Conservation (phyloP, 108 stramenopile genomes). For the Aurantiochytrium sp. region DNA sequence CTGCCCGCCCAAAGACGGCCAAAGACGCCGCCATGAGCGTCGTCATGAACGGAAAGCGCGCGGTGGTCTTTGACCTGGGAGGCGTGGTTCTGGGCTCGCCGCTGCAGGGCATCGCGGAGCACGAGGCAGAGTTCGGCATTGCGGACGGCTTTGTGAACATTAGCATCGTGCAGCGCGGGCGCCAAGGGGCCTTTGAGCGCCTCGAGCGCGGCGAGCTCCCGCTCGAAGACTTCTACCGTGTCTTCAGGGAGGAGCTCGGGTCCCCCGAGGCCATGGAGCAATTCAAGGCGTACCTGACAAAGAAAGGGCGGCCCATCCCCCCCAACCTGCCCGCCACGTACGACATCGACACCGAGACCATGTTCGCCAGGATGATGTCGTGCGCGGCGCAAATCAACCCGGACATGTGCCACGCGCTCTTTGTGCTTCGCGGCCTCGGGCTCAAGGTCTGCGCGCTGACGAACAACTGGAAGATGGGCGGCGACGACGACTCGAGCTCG, state of each 20-base stretch:
- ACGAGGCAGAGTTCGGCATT: background rate
- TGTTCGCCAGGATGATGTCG: background rate
- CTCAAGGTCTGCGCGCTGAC: background rate
- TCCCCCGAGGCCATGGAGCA: background rate
- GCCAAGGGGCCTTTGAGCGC: background rate
- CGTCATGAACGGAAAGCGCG: background rate
- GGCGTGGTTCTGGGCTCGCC: slow-evolving; percentile 26
- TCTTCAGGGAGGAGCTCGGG: background rate
- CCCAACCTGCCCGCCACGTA: background rate
- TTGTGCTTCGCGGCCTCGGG: slow-evolving; percentile 16
- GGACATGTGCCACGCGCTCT: slow-evolving; percentile 26
- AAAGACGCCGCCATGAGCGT: too few relatives aligned
- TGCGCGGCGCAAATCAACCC: background rate
- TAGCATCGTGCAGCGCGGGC: background rate
- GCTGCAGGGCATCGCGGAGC: slow-evolving; percentile 22
- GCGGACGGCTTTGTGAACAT: slow-evolving; percentile 23
- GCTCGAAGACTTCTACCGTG: background rate
- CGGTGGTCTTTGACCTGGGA: slow-evolving; percentile 27
- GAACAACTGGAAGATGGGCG: slow-evolving; percentile 27
- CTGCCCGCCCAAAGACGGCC: too few relatives aligned
- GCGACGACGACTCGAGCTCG: slow-evolving; percentile 24
- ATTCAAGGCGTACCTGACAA: background rate
- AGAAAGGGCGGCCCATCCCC: background rate
- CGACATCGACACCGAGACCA: background rate
- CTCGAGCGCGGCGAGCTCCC: slow-evolving; percentile 19